Conservation (phyloP, 176 grass and related monocot species). For the Cenchrus purpureus region DNA sequence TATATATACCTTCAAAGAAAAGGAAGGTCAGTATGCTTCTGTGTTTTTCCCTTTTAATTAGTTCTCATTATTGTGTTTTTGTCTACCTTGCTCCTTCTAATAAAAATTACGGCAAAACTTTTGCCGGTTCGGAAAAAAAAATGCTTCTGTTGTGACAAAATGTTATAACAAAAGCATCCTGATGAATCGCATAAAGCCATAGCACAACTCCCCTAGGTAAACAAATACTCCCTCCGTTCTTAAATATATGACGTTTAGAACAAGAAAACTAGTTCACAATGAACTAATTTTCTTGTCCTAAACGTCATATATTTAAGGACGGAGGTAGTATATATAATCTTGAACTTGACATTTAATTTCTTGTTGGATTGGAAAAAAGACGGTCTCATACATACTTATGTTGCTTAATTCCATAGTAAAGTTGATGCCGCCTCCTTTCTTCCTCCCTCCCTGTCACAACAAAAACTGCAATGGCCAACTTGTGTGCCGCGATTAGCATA, state of each 20-base stretch:
- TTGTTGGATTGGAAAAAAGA: not conserved
- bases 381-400: not conserved
- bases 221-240: not conserved
- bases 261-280: too few species aligned
- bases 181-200: not conserved
- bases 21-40: too few species aligned
- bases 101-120: too few species aligned
- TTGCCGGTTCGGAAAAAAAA: too few species aligned
- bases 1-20: not conserved
- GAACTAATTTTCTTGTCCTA: too few species aligned
- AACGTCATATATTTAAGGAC: too few species aligned
- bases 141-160: not conserved
- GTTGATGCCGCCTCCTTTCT: not conserved
- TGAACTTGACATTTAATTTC: not conserved
- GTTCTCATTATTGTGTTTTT: too few species aligned
- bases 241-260: too few species aligned
- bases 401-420: slow-evolving; percentile 36
- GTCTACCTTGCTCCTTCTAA: too few species aligned
- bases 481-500: not conserved
- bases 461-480: slow-evolving; percentile 16
- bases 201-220: not conserved
- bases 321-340: not conserved
- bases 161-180: not conserved
- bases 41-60: too few species aligned
- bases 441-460: not conserved